Conservation (phyloP, 495 filamentous ascomycete species). For the Neurospora africana region DNA sequence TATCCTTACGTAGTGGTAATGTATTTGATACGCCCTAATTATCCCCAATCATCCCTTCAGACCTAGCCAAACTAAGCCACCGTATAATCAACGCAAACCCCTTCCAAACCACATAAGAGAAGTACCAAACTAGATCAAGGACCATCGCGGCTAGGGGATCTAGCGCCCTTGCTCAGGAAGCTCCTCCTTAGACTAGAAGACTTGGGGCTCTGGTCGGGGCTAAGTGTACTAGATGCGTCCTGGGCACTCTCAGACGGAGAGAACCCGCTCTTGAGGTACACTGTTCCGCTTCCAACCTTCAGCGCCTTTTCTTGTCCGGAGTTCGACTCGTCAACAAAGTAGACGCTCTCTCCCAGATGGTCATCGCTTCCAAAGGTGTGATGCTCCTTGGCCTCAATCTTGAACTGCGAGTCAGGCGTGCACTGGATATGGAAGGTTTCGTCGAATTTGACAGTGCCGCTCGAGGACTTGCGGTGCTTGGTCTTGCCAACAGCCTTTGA, state of each 20-base stretch:
- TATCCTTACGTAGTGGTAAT: neutral
- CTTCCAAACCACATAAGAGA: neutral
- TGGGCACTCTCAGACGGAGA: constrained; percentile 13
- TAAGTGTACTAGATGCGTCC: constrained; percentile 5
- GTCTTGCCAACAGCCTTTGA: constrained; percentile 78
- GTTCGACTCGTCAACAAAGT: constrained; percentile 80
- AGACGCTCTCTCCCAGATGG: constrained; percentile 69
- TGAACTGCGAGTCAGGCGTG: constrained; percentile 76
- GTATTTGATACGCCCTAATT: neutral
- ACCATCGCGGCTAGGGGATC: constrained; percentile 1
- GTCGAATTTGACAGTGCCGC: constrained; percentile 53
- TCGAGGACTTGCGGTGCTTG: constrained; percentile 61
- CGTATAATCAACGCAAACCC: neutral
- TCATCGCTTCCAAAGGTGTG: constrained; percentile 72
- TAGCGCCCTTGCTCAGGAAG: constrained; percentile 44
- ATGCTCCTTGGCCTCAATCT: constrained; percentile 73
- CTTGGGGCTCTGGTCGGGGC: constrained; percentile 42
- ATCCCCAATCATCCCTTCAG: neutral
- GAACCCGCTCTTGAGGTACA: constrained; percentile 60
- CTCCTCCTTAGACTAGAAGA: constrained; percentile 34
- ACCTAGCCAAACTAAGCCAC: neutral
- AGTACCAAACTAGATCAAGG: neutral
- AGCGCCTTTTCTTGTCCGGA: constrained; percentile 64
- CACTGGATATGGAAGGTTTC: constrained; percentile 71
- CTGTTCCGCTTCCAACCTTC: constrained; percentile 53